Evolutionary conservation across 495 filamentous ascomycete genomes (phyloP).

Genomic region (Penicillium roqueforti): DNA sequence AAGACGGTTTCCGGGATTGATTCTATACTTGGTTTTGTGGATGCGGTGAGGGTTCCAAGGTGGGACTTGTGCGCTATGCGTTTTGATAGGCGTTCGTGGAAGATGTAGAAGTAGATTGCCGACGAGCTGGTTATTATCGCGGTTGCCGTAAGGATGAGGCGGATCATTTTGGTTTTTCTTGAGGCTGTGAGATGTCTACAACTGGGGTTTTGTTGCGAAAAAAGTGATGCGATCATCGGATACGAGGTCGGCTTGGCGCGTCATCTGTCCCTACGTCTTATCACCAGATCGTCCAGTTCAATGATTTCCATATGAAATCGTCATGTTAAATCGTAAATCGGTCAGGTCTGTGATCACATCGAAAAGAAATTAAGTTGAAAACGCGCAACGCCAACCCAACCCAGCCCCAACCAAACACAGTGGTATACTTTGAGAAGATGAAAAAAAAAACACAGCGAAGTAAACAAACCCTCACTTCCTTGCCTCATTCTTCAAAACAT

Average conservation of each 20-base stretch:
- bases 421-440: not conserved
- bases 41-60: constrained; percentile 11
- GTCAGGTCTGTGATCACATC: not conserved
- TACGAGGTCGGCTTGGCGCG: constrained; percentile 14
- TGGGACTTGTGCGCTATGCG: constrained; percentile 23
- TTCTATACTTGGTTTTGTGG: constrained; percentile 15
- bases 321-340: not conserved
- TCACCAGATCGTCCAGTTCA: not conserved
- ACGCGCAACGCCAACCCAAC: not conserved
- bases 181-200: not conserved
- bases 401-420: not conserved
- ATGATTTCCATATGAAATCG: not conserved
- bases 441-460: not conserved
- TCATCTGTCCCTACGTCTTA: not conserved
- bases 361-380: not conserved
- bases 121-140: constrained; percentile 23
- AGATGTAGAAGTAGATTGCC: constrained; percentile 22
- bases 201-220: not conserved
- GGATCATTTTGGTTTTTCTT: constrained; percentile 10
- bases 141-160: constrained; percentile 15
- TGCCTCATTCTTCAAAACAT: constrained; percentile 33
- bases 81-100: constrained; percentile 22
- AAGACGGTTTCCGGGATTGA: constrained; percentile 23
- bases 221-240: constrained; percentile 16
- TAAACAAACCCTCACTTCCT: not conserved